These are phyloP conservation scores for Boletus huronensis DNA, from an alignment of 768 basidiomycete species.

Conservation along the genomic window DNA sequence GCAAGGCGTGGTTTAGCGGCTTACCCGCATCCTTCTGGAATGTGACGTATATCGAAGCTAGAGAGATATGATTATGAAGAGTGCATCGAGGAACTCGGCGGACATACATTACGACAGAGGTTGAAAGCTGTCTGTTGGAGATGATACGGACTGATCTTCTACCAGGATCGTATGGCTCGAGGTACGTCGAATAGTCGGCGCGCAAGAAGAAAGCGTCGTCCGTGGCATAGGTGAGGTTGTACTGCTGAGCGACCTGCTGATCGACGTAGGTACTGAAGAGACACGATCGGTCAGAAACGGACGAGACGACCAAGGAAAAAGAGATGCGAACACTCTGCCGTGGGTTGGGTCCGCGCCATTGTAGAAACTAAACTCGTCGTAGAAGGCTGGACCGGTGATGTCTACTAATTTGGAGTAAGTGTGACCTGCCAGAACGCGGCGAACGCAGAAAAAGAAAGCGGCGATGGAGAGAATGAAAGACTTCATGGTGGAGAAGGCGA, in stretches of 20 bases:
- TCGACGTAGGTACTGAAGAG: conserved; percentile 27
- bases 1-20: neutral
- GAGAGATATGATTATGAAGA: neutral
- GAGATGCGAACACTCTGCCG: conserved; percentile 55
- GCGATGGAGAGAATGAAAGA: neutral
- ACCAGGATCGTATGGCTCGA: conserved; percentile 21
- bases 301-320: neutral
- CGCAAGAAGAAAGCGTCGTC: conserved; percentile 28
- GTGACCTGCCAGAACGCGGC: neutral
- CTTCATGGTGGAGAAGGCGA: conserved; percentile 7
- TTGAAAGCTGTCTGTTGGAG: conserved; percentile 20
- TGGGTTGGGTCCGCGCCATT: conserved; percentile 59
- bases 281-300: neutral
- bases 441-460: neutral
- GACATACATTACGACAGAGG: conserved; percentile 21
- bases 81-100: neutral
- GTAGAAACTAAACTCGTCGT: conserved; percentile 45
- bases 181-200: conserved; percentile 25
- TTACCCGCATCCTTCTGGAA: conserved; percentile 33
- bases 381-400: conserved; percentile 46
- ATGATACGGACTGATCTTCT: conserved; percentile 30
- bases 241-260: conserved; percentile 17
- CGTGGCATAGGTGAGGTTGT: conserved; percentile 33
- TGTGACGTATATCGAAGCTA: conserved; percentile 31
- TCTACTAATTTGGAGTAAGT: conserved; percentile 33